Base-by-base conservation (phyloP, 768 basidiomycete genomes). In the Rhodotorula kratochvilovae region DNA sequence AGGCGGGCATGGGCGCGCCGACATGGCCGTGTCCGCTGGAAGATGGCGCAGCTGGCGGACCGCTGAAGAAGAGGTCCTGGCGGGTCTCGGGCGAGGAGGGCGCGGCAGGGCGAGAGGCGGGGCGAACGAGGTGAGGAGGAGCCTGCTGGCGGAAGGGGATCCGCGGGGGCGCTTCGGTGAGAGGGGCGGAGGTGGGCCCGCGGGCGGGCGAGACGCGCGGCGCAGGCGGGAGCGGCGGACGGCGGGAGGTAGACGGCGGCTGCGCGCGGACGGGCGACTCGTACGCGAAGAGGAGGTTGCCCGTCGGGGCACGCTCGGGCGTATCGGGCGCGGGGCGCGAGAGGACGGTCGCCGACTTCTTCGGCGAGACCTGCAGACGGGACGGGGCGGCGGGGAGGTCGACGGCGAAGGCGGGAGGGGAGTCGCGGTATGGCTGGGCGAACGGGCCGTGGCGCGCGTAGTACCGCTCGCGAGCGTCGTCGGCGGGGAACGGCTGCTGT, bases 311-410 rank as follows among this genome's bases (percentile, higher is more conserved):
- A 46, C 60, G 8, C 54, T 65, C 50, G 54, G 66, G 48, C 12
- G 50, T 39, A 10, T 58, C 60, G n/a, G 66, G 50, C 35, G 68
- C 48, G 8, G 63, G 13, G 21, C 66, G 59, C 6, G 65, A 27
- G 31, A 71, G 59, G 3, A 36, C 48, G 39, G 70, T 63, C 31
- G 60, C 43, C 11, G 63, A 36, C 66, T 74, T 74, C 50, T 67
- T 74, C 10, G 73, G 73, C 57, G 73, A 74, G 43, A 63, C 58
- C 31, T 74, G 73, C 6, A 70, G 54, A 10, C 56, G 73, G 6
- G 58, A 55, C n/a, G 69, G 73, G 16, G 69, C 66, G n/a, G 66
- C 12, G 29, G 73, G 73, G 15, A 74, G 69, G 55, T 29, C 51
- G 64, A 73, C 64, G 5, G 55, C 36, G 53, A 71, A 71, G 1